Evolutionary conservation across 2,329 filamentous ascomycete species (phyloP).

Genomic region (Fusarium illudens): DNA sequence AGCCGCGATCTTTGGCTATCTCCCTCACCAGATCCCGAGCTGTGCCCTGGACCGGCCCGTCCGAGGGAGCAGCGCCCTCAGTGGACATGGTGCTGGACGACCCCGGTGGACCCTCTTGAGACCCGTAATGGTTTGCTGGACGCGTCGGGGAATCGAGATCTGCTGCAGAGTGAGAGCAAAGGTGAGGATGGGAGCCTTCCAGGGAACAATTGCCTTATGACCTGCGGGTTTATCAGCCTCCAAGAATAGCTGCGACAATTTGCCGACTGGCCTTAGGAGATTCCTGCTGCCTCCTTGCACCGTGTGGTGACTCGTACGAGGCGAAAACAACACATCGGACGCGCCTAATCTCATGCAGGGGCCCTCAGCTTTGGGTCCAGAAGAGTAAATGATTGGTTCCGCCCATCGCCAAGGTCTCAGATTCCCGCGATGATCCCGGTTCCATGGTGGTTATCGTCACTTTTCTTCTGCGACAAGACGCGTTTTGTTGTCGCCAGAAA

Average conservation of each 20-base stretch:
- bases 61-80: neutral
- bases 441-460: neutral
- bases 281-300: neutral
- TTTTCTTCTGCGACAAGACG: slow-evolving; percentile 5
- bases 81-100: neutral
- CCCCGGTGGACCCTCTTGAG: slow-evolving; percentile 6
- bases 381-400: slow-evolving; percentile 17
- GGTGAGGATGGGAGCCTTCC: neutral
- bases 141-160: neutral
- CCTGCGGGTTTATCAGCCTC: neutral
- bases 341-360: slow-evolving; percentile 23
- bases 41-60: neutral
- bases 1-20: slow-evolving; percentile 35
- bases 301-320: slow-evolving; percentile 14
- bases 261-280: neutral
- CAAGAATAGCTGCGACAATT: neutral
- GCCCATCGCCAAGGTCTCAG: slow-evolving; percentile 21
- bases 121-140: neutral
- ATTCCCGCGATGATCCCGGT: slow-evolving; percentile 11
- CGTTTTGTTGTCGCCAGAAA: neutral
- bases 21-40: slow-evolving; percentile 30
- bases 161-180: neutral
- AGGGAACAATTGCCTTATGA: neutral
- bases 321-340: slow-evolving; percentile 6
- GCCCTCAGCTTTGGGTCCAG: slow-evolving; percentile 21